These are phyloP conservation scores for Leccinum obscurum DNA, from an alignment of 768 basidiomycete genomes.

Conservation along the genomic window DNA sequence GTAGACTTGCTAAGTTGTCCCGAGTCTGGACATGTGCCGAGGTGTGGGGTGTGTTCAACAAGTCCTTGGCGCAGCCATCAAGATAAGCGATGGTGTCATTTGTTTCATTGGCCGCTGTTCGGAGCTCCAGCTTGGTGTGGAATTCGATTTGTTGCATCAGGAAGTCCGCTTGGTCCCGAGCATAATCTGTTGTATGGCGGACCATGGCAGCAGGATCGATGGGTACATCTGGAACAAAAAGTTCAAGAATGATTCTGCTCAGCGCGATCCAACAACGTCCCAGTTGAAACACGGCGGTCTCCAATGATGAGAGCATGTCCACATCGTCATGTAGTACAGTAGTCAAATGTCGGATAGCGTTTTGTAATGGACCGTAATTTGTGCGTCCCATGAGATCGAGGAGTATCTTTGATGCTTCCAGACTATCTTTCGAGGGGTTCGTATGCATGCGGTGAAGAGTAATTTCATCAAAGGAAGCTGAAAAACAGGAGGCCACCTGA, in stretches of 20 bases:
- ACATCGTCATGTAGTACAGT: constrained; percentile 25
- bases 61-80: constrained; percentile 32
- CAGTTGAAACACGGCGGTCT: constrained; percentile 35
- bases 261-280: constrained; percentile 62
- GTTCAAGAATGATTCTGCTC: constrained; percentile 57
- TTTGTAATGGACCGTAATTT: constrained; percentile 35
- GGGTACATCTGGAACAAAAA: constrained; percentile 81
- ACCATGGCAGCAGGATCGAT: constrained; percentile 82
- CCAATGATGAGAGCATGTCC: constrained; percentile 12
- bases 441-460: constrained; percentile 18
- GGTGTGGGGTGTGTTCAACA: constrained; percentile 24
- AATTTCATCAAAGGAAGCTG: constrained; percentile 36
- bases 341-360: constrained; percentile 35
- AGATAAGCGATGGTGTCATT: constrained; percentile 55
- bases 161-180: constrained; percentile 39
- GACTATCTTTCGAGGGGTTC: constrained; percentile 3
- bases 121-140: constrained; percentile 54
- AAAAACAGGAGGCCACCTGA: constrained; percentile 48
- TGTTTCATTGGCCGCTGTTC: constrained; percentile 53
- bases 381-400: constrained; percentile 36
- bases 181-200: constrained; percentile 45
- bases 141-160: constrained; percentile 52
- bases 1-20: constrained; percentile 48
- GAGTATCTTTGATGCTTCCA: constrained; percentile 24
- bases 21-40: constrained; percentile 35